These are phyloP conservation scores for Moelleriella libera DNA, from an alignment of 2,329 filamentous ascomycete species.

Conservation along the genomic window DNA sequence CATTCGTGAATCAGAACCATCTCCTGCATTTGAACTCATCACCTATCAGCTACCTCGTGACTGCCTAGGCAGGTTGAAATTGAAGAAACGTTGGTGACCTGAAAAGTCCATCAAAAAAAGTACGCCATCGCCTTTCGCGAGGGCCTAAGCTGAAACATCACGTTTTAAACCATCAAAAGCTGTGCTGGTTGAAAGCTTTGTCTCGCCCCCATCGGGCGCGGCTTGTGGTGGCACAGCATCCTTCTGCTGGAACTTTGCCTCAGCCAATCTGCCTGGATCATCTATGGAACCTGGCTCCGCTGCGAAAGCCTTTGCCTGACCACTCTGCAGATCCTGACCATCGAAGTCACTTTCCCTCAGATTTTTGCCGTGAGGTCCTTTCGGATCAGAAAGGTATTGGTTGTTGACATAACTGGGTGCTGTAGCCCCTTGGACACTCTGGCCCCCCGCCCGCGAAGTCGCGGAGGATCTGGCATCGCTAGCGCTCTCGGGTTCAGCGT, in stretches of 20 bases:
- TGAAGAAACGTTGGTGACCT: no score
- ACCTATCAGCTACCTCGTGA: no score
- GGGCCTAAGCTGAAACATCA: background rate
- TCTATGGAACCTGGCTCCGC: conserved; percentile 30
- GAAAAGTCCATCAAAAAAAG: no score
- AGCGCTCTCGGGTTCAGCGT: conserved; percentile 18
- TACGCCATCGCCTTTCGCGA: no score
- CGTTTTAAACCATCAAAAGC: conserved; percentile 16
- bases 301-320: conserved; percentile 22
- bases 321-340: conserved; percentile 17
- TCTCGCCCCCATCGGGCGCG: conserved; percentile 12
- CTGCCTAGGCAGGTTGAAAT: no score
- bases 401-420: conserved; percentile 24
- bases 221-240: conserved; percentile 10
- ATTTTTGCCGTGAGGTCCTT: conserved; percentile 29
- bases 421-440: conserved; percentile 7
- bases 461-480: conserved; percentile 20
- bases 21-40: no score
- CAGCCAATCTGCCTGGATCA: conserved; percentile 31
- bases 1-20: no score
- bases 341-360: conserved; percentile 23
- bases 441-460: conserved; percentile 12
- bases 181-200: conserved; percentile 11
- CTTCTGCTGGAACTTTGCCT: conserved; percentile 22
- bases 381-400: conserved; percentile 15